Evolutionary conservation across 2,329 filamentous ascomycete genomes (phyloP).

Genomic region (Nectriaceae sp.): DNA sequence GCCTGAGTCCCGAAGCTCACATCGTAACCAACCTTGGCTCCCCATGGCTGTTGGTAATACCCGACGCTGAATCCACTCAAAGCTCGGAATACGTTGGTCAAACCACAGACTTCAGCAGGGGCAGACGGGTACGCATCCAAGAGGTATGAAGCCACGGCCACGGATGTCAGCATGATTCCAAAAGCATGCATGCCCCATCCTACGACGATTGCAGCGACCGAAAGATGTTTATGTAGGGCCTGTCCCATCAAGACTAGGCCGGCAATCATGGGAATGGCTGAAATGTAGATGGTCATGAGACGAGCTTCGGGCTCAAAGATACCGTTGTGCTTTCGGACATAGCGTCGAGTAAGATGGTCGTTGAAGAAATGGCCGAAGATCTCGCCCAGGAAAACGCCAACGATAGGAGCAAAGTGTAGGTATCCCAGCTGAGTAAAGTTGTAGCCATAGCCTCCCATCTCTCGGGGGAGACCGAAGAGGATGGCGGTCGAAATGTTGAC

Average conservation of each 20-base stretch:
- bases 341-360: slow-evolving; percentile 47
- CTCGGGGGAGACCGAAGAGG: slow-evolving; percentile 36
- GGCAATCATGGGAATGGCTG: slow-evolving; percentile 48
- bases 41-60: slow-evolving; percentile 51
- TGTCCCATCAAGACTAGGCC: slow-evolving; percentile 55
- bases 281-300: slow-evolving; percentile 48
- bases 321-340: slow-evolving; percentile 47
- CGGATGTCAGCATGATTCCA: slow-evolving; percentile 51
- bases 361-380: slow-evolving; percentile 56
- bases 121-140: slow-evolving; percentile 51
- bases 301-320: slow-evolving; percentile 58
- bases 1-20: slow-evolving; percentile 41
- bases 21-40: slow-evolving; percentile 34
- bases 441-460: slow-evolving; percentile 49
- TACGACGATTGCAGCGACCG: slow-evolving; percentile 28
- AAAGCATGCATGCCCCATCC: slow-evolving; percentile 55
- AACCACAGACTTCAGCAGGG: slow-evolving; percentile 45
- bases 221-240: slow-evolving; percentile 42
- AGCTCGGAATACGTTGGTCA: slow-evolving; percentile 38
- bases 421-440: slow-evolving; percentile 50
- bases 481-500: slow-evolving; percentile 57
- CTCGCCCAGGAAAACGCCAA: slow-evolving; percentile 55
- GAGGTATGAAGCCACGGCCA: slow-evolving; percentile 47
- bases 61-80: slow-evolving; percentile 47
- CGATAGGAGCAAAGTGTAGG: slow-evolving; percentile 60